phyloP scores from a whole-genome alignment of 306 rosid genomes.

The Sicyos edulis region DNA sequence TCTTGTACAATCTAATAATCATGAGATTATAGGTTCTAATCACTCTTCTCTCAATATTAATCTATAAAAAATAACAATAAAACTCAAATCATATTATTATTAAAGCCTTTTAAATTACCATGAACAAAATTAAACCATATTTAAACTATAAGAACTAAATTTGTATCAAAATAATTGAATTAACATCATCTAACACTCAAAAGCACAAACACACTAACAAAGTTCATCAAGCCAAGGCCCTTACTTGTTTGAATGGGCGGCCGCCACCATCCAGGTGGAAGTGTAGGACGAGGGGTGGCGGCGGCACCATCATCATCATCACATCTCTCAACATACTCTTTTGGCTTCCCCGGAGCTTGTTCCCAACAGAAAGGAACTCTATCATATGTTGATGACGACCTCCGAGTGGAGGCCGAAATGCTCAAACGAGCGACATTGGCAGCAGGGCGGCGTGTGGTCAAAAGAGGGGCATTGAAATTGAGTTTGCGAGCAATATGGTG shows the following conservation, averaged over 20 bases:
- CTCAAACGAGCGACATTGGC: background rate
- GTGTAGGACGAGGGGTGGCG: conserved; percentile 46
- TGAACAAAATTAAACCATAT: no score
- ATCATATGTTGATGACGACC: conserved; percentile 26
- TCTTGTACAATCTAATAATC: no score
- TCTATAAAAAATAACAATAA: background rate
- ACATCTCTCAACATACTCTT: conserved; percentile 22
- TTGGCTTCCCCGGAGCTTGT: conserved; percentile 64
- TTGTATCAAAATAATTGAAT: no score
- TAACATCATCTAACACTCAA: no score
- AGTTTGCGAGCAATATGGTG: conserved; percentile 46
- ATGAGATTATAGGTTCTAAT: no score
- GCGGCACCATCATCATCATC: conserved; percentile 3
- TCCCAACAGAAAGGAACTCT: conserved; percentile 89
- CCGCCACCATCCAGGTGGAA: conserved; percentile 52
- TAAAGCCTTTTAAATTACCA: background rate
- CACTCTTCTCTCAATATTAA: background rate
- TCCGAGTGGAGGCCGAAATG: conserved; percentile 20
- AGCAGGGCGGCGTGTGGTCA: conserved; percentile 52
- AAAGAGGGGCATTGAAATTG: conserved; percentile 59
- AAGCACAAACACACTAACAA: background rate
- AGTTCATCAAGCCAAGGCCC: background rate
- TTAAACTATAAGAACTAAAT: no score
- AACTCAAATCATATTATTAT: background rate
- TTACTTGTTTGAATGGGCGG: conserved; percentile 17